Conservation (phyloP, 1,139 yeast genomes). For the Hansenula lynferdii region DNA sequence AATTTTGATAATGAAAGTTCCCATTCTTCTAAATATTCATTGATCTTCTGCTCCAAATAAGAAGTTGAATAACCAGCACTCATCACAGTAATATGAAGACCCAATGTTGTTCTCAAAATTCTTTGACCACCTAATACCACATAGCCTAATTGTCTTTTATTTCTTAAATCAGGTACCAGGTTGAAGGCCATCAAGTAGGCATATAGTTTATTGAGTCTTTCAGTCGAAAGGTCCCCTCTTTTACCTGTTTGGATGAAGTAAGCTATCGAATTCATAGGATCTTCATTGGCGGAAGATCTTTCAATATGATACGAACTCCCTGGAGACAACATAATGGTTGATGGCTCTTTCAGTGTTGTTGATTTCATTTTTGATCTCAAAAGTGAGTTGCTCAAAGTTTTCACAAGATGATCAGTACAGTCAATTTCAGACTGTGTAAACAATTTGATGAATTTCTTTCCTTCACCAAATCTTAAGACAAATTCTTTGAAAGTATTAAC, state of each 20-base stretch:
- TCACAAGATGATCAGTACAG: slow-evolving; percentile 21
- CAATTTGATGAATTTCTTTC: slow-evolving; percentile 32
- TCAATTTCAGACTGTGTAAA: slow-evolving; percentile 47
- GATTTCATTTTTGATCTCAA: slow-evolving; percentile 1
- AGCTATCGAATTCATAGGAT: slow-evolving; percentile 44
- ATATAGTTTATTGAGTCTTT: slow-evolving; percentile 39
- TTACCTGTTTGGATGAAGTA: slow-evolving; percentile 53
- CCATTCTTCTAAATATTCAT: slow-evolving; percentile 39
- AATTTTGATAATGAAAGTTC: slow-evolving; percentile 24
- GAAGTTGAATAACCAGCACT: slow-evolving; percentile 37
- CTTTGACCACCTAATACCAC: slow-evolving; percentile 50
- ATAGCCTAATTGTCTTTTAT: slow-evolving; percentile 54
- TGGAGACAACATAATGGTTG: slow-evolving; percentile 32
- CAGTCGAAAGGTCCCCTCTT: slow-evolving; percentile 29
- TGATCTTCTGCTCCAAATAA: slow-evolving; percentile 37
- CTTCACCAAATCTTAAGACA: slow-evolving; percentile 22
- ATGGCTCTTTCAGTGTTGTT: slow-evolving; percentile 21
- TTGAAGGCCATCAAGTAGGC: slow-evolving; percentile 38
- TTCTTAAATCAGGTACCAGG: slow-evolving; percentile 43
- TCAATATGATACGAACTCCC: slow-evolving; percentile 32
- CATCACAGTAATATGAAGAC: slow-evolving; percentile 49
- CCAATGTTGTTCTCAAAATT: slow-evolving; percentile 45
- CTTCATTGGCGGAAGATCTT: slow-evolving; percentile 31
- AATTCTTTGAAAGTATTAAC: slow-evolving; percentile 30
- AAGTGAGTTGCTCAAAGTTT: slow-evolving; percentile 16